A percentile compares a stretch with the other conserved stretches of the same genome.
These are phyloP conservation scores for Bruguiera sexangula DNA, from an alignment of 345 rosid genomes.

Conservation along the genomic window DNA sequence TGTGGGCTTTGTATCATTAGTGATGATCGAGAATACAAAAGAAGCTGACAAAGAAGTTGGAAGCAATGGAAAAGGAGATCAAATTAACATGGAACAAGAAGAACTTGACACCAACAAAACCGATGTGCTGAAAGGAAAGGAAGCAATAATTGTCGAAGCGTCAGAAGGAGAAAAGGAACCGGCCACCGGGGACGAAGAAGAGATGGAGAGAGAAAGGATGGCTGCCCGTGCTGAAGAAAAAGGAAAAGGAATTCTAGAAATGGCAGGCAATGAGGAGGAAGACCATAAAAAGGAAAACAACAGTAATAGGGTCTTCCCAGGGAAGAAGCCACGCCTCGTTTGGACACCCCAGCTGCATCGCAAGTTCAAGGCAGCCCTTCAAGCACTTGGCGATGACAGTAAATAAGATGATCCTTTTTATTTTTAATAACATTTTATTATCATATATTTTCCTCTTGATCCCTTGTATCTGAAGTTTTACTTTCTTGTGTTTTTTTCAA, in stretches of 20 bases:
- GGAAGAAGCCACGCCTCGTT: slow-evolving; percentile 5
- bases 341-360: slow-evolving; percentile 43
- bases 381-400: slow-evolving; percentile 30
- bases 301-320: background rate
- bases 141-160: no score
- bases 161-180: no score
- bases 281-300: no score
- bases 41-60: background rate
- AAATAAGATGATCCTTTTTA: background rate
- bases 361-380: slow-evolving; percentile 40
- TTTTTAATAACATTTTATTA: background rate
- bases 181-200: background rate
- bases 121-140: no score
- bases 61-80: background rate
- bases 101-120: no score
- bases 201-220: background rate
- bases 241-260: background rate
- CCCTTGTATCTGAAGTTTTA: background rate
- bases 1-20: background rate
- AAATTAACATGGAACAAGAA: background rate
- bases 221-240: background rate
- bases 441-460: background rate
- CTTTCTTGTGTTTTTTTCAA: background rate
- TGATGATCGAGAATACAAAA: background rate
- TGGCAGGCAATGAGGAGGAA: background rate